Evolutionary conservation across 805 yeast species (phyloP).

Genomic region (Sugiyamaella chiloensis): DNA sequence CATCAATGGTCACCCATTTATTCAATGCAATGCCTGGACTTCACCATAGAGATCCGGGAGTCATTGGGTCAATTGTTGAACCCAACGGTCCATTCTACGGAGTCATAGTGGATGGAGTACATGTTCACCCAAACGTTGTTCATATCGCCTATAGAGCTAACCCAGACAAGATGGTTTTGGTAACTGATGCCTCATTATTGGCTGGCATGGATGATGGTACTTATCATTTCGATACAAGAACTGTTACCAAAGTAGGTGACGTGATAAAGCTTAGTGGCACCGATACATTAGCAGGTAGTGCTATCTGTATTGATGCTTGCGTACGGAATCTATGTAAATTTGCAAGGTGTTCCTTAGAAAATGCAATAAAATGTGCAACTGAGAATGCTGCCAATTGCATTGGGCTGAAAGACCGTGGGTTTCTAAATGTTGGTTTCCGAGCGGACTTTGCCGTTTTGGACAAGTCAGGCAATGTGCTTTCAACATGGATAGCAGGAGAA

Average conservation of each 20-base stretch:
- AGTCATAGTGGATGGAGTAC: not conserved
- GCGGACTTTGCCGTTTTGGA: conserved; percentile 2
- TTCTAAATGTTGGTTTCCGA: not conserved
- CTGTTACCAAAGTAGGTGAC: not conserved
- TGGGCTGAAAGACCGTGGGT: not conserved
- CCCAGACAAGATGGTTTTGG: conserved; percentile 2
- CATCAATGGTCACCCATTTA: not conserved
- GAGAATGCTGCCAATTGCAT: conserved; percentile 1
- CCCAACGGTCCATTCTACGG: conserved; percentile 1
- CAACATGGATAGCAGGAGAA: not conserved
- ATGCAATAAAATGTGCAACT: not conserved
- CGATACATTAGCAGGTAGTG: conserved; percentile 1
- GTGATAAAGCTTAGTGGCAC: conserved; percentile 1
- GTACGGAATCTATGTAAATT: not conserved
- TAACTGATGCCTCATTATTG: not conserved
- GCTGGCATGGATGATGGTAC: conserved; percentile 1
- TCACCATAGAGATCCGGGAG: conserved; percentile 1
- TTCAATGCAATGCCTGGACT: conserved; percentile 2
- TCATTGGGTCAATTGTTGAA: conserved; percentile 1
- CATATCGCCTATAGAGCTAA: not conserved
- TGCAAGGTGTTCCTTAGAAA: not conserved
- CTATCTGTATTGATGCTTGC: conserved; percentile 2
- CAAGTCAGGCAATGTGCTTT: not conserved
- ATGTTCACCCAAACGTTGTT: conserved; percentile 1
- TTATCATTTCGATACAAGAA: not conserved